phyloP scores from a whole-genome alignment of 2,329 filamentous ascomycete species.

The Leptographium wingfieldii region DNA sequence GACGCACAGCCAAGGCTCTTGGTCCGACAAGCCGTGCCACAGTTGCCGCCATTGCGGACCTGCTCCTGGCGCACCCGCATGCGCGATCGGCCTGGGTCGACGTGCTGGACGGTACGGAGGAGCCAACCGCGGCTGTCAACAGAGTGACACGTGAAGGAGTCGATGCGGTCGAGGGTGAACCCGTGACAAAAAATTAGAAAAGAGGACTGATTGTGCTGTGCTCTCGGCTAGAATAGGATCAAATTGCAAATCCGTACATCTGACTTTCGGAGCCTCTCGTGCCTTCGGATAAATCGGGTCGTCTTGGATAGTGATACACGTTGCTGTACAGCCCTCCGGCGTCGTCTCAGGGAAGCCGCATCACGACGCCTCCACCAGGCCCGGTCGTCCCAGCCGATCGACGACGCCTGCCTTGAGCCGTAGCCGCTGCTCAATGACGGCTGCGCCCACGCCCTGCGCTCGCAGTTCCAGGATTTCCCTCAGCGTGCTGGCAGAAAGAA shows the following conservation, averaged over 20 bases:
- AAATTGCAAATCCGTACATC: neutral
- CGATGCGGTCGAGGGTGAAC: constrained; percentile 40
- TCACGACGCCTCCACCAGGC: constrained; percentile 25
- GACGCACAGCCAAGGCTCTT: constrained; percentile 26
- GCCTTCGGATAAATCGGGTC: neutral
- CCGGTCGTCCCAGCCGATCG: constrained; percentile 27
- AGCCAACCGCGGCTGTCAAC: constrained; percentile 32
- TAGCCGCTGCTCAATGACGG: constrained; percentile 33
- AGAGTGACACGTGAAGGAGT: constrained; percentile 36
- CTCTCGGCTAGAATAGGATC: neutral
- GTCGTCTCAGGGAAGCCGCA: neutral
- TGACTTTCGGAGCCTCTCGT: neutral
- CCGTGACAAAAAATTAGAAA: constrained; percentile 9
- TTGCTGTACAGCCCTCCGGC: neutral
- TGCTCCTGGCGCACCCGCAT: constrained; percentile 37
- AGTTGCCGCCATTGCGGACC: constrained; percentile 45
- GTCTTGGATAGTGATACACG: neutral
- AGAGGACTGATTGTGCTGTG: neutral
- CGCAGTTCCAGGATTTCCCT: constrained; percentile 33
- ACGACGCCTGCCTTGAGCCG: constrained; percentile 33
- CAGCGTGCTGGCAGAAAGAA: constrained; percentile 35
- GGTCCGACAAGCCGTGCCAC: constrained; percentile 40
- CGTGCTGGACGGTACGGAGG: constrained; percentile 39
- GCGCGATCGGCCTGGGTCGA: constrained; percentile 39
- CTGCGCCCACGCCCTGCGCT: constrained; percentile 23